phyloP scores from a whole-genome alignment of 225 moss, liverwort and hornwort species.

The Anthoceros angustus region DNA sequence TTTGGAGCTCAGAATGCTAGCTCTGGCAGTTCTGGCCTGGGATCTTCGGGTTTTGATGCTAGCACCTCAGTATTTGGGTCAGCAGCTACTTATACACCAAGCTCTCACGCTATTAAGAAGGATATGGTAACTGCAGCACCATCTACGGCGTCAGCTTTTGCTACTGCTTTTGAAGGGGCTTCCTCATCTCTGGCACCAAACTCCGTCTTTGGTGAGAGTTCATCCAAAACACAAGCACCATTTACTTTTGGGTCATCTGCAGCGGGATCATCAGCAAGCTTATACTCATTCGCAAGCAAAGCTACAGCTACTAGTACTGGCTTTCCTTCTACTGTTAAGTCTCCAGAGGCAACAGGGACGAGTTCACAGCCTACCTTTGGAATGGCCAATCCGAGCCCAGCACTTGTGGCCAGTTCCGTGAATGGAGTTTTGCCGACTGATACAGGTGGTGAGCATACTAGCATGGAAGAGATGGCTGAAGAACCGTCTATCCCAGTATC shows the following conservation, averaged over 20 bases:
- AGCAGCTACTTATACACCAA: background rate
- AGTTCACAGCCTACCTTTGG: background rate
- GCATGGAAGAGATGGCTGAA: background rate
- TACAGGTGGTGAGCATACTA: slow-evolving; percentile 1
- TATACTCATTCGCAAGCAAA: background rate
- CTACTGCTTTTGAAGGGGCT: background rate
- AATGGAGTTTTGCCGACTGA: background rate
- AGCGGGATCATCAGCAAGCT: background rate
- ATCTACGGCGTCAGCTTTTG: background rate
- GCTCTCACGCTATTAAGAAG: background rate
- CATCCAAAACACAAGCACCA: background rate
- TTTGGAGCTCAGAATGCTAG: too few species aligned
- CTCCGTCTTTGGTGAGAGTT: background rate
- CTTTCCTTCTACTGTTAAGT: background rate
- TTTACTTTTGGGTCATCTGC: background rate
- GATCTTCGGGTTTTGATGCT: background rate
- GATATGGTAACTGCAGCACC: background rate
- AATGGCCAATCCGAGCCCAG: background rate
- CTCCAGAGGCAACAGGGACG: background rate
- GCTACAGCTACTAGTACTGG: background rate
- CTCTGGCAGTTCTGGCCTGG: too few species aligned
- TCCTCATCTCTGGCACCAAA: background rate
- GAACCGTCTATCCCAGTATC: background rate
- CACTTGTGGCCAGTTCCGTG: background rate
- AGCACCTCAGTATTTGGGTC: background rate